These are phyloP conservation scores for Apiospora sp. DNA, from an alignment of 2,329 filamentous ascomycete genomes.

Conservation along the genomic window DNA sequence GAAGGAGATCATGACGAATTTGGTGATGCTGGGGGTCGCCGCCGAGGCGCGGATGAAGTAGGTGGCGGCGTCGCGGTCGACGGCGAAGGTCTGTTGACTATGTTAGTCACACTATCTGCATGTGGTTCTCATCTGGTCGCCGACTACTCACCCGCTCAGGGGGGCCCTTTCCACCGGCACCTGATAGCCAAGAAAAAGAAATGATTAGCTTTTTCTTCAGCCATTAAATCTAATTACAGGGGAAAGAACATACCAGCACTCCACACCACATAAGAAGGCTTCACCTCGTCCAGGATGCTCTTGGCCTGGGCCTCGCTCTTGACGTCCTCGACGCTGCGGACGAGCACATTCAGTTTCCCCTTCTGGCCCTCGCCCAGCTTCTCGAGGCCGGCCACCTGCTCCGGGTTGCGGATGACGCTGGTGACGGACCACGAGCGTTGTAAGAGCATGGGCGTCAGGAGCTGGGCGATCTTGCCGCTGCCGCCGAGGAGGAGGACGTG, in stretches of 20 bases:
- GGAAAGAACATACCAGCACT: slow-evolving; percentile 69
- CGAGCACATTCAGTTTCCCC: slow-evolving; percentile 72
- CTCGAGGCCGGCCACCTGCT: slow-evolving; percentile 71
- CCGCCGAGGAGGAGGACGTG: slow-evolving; percentile 80
- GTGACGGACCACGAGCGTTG: slow-evolving; percentile 79
- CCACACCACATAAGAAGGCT: slow-evolving; percentile 73
- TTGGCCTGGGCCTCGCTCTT: slow-evolving; percentile 68
- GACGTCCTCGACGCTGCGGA: slow-evolving; percentile 76
- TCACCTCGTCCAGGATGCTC: slow-evolving; percentile 66
- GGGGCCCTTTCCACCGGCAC: slow-evolving; percentile 67
- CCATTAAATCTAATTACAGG: too few relatives aligned
- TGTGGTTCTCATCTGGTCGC: neutral
- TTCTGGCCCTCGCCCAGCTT: slow-evolving; percentile 64
- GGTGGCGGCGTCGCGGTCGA: slow-evolving; percentile 64
- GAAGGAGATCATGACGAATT: slow-evolving; percentile 73
- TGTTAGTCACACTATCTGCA: slow-evolving; percentile 32
- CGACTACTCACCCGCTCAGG: slow-evolving; percentile 51
- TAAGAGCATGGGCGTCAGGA: slow-evolving; percentile 79
- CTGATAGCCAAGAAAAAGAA: slow-evolving; percentile 41
- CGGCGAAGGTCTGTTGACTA: slow-evolving; percentile 35
- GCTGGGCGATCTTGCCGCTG: slow-evolving; percentile 79
- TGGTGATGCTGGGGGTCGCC: slow-evolving; percentile 59
- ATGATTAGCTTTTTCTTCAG: neutral
- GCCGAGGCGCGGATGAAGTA: slow-evolving; percentile 68
- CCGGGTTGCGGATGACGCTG: slow-evolving; percentile 77